Evolutionary conservation across 306 rosid genomes (phyloP).

Genomic region (Dryas octopetala): DNA sequence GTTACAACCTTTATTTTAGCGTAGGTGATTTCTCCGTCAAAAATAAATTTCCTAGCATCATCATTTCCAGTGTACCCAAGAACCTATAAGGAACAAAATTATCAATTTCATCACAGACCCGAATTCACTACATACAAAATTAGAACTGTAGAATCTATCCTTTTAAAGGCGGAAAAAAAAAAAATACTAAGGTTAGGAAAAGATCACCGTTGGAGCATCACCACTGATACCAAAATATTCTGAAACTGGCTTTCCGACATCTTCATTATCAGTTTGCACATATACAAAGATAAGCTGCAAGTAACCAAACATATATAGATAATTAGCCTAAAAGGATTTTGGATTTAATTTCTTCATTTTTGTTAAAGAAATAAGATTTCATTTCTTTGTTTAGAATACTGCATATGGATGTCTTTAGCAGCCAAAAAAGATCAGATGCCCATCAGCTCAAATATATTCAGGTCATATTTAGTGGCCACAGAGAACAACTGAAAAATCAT

Average conservation of each 20-base stretch:
- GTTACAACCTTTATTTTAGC: conserved; percentile 69
- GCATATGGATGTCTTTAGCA: background rate
- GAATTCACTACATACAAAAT: conserved; percentile 15
- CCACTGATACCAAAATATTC: conserved; percentile 87
- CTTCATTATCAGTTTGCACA: conserved; percentile 86
- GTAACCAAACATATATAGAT: background rate
- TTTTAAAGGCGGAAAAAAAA: conserved; percentile 7
- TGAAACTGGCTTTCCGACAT: conserved; percentile 85
- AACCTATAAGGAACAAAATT: conserved; percentile 45
- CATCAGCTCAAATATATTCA: background rate
- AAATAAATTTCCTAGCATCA: conserved; percentile 76
- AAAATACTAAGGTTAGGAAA: conserved; percentile 14
- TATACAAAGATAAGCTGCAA: conserved; percentile 84
- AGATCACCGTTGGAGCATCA: conserved; percentile 63
- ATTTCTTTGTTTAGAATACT: background rate
- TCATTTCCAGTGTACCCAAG: conserved; percentile 88
- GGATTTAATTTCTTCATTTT: background rate
- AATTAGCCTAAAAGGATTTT: background rate
- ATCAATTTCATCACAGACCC: conserved; percentile 1
- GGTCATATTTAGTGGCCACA: background rate
- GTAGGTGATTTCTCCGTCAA: conserved; percentile 63
- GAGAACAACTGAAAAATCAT: background rate
- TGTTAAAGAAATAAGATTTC: background rate
- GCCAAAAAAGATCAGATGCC: background rate
- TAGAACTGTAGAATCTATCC: conserved; percentile 6